phyloP scores from a whole-genome alignment of 1,284 basidiomycete genomes.

The Stygiomarasmius scandens region DNA sequence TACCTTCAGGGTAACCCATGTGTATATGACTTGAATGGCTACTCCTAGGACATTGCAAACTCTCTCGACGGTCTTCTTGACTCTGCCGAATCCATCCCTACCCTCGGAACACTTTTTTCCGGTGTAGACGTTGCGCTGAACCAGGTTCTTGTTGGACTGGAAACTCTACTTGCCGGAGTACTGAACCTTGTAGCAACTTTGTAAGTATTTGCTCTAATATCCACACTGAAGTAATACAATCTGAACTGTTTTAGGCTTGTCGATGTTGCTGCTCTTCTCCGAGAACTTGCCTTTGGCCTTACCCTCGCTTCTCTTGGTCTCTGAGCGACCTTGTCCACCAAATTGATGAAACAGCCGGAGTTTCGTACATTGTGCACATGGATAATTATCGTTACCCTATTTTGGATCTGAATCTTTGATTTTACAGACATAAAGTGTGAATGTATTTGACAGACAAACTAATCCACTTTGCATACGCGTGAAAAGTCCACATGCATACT shows the following conservation, averaged over 20 bases:
- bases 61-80: constrained; percentile 23
- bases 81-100: constrained; percentile 21
- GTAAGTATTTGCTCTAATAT: constrained; percentile 19
- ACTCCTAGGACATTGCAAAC: constrained; percentile 30
- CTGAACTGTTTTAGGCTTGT: constrained; percentile 22
- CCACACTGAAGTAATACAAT: not conserved
- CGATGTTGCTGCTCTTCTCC: constrained; percentile 25
- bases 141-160: constrained; percentile 30
- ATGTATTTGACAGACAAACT: too few species aligned
- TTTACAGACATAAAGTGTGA: too few species aligned
- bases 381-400: too few species aligned
- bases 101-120: constrained; percentile 24
- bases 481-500: too few species aligned
- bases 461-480: too few species aligned
- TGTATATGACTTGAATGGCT: not conserved
- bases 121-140: constrained; percentile 30
- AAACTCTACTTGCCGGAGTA: constrained; percentile 31
- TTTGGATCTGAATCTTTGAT: too few species aligned
- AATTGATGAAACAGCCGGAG: too few species aligned
- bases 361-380: too few species aligned
- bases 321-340: too few species aligned
- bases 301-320: constrained; percentile 28
- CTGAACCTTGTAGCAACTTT: constrained; percentile 31
- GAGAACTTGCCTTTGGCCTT: constrained; percentile 25
- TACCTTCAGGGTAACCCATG: not conserved